These are phyloP conservation scores for Rubus idaeus DNA, from an alignment of 306 rosid species.

Conservation along the genomic window DNA sequence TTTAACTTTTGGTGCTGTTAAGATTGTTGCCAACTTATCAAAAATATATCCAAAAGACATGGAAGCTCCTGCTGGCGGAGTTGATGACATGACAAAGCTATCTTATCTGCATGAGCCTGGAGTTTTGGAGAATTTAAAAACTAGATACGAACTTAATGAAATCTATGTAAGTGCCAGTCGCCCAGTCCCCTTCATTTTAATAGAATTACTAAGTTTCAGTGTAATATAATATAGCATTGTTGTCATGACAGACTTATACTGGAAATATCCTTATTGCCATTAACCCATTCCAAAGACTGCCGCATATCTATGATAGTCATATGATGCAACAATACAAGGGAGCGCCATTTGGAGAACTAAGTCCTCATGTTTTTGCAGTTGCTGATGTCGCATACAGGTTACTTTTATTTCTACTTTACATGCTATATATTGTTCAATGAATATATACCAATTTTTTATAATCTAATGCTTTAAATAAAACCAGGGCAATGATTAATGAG, in stretches of 20 bases:
- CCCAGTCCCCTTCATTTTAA: slow-evolving; percentile 26
- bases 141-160: slow-evolving; percentile 92
- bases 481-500: slow-evolving; percentile 92
- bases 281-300: slow-evolving; percentile 96
- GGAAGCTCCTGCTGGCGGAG: slow-evolving; percentile 97
- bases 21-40: slow-evolving; percentile 68
- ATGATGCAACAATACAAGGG: slow-evolving; percentile 99
- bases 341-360: slow-evolving; percentile 93
- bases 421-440: slow-evolving; percentile 15
- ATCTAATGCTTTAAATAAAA: slow-evolving; percentile 25
- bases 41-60: slow-evolving; percentile 78
- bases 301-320: slow-evolving; percentile 83
- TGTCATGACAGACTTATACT: slow-evolving; percentile 80
- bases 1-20: slow-evolving; percentile 28
- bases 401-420: slow-evolving; percentile 19
- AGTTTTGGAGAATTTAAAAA: slow-evolving; percentile 85
- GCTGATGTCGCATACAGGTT: slow-evolving; percentile 99
- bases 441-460: slow-evolving; percentile 17
- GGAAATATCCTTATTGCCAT: slow-evolving; percentile 97
- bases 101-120: slow-evolving; percentile 99
- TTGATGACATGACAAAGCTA: slow-evolving; percentile 98
- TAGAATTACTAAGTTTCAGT: slow-evolving; percentile 5
- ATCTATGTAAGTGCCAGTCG: slow-evolving; percentile 61
- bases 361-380: slow-evolving; percentile 98
- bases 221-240: background rate